phyloP scores from a whole-genome alignment of 768 basidiomycete species.

The Lactifluus volemus region DNA sequence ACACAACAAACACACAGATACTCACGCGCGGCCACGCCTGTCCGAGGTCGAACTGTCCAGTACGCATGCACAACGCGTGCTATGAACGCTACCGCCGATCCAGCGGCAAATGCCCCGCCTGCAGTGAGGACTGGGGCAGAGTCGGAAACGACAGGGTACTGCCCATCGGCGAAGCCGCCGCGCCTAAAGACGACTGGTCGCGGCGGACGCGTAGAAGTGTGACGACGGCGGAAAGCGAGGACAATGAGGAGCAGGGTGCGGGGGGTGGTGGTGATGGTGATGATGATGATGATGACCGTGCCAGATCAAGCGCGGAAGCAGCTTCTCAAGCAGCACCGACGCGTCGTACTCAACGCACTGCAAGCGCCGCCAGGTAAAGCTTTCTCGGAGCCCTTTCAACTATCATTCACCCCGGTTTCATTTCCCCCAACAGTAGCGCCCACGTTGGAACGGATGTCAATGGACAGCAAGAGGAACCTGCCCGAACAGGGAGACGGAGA shows the following conservation, averaged over 20 bases:
- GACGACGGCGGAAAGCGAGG: conserved; percentile 41
- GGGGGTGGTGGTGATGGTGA: neutral
- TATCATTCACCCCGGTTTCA: neutral
- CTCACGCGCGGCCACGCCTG: conserved; percentile 65
- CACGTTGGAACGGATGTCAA: conserved; percentile 36
- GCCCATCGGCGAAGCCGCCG: conserved; percentile 52
- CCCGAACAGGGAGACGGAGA: conserved; percentile 23
- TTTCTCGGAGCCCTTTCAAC: neutral
- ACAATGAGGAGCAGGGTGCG: conserved; percentile 31
- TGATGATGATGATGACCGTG: neutral
- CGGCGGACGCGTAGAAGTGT: conserved; percentile 15
- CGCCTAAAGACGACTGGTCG: conserved; percentile 14
- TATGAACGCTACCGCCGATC: conserved; percentile 42
- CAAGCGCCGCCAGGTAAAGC: neutral
- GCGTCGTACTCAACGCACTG: conserved; percentile 3
- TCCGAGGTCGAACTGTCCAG: conserved; percentile 49
- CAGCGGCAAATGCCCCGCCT: conserved; percentile 45
- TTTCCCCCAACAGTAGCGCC: conserved; percentile 18
- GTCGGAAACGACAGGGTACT: conserved; percentile 38
- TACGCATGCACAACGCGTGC: conserved; percentile 57
- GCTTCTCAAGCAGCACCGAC: neutral
- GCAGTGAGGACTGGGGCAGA: conserved; percentile 50
- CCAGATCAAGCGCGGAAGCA: neutral
- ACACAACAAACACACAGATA: conserved; percentile 33
- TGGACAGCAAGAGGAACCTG: conserved; percentile 36